These are phyloP conservation scores for Spiromastix sp. DNA, from an alignment of 2,329 filamentous ascomycete species.

Conservation along the genomic window DNA sequence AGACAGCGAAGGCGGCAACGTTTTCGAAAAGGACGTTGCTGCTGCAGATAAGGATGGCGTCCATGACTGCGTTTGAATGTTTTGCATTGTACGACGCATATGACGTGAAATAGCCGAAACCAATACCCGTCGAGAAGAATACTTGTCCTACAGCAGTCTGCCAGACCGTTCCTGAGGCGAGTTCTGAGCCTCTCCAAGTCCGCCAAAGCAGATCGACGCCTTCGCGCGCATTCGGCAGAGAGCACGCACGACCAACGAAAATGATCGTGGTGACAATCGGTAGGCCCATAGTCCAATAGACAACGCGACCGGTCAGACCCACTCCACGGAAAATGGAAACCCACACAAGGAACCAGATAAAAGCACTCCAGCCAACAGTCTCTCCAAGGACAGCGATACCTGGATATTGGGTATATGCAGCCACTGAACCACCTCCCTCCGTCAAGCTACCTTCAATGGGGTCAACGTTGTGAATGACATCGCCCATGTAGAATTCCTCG, in stretches of 20 bases:
- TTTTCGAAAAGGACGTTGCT: constrained; percentile 50
- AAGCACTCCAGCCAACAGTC: constrained; percentile 48
- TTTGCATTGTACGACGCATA: constrained; percentile 49
- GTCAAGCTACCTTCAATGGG: constrained; percentile 32
- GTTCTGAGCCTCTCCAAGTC: constrained; percentile 40
- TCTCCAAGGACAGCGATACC: constrained; percentile 41
- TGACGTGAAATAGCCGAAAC: constrained; percentile 49
- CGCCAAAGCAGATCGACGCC: constrained; percentile 42
- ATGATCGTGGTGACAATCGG: constrained; percentile 49
- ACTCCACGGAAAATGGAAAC: constrained; percentile 50
- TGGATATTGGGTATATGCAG: constrained; percentile 38
- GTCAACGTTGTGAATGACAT: constrained; percentile 40
- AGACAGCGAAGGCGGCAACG: constrained; percentile 40
- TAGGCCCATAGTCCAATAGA: constrained; percentile 53
- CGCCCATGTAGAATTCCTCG: constrained; percentile 42
- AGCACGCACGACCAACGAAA: constrained; percentile 44
- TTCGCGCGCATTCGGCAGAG: constrained; percentile 43
- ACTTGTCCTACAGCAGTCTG: constrained; percentile 51
- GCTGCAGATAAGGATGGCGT: constrained; percentile 44
- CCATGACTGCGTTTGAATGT: constrained; percentile 50
- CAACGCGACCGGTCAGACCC: constrained; percentile 47
- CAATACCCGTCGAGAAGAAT: constrained; percentile 50
- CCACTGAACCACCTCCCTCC: constrained; percentile 28
- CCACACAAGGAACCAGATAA: constrained; percentile 52
- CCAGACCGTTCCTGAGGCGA: constrained; percentile 45